Percentiles rank a stretch among this genome's conserved stretches.
phyloP scores from a whole-genome alignment of 305 asterid species.

The Solanum hybrid region DNA sequence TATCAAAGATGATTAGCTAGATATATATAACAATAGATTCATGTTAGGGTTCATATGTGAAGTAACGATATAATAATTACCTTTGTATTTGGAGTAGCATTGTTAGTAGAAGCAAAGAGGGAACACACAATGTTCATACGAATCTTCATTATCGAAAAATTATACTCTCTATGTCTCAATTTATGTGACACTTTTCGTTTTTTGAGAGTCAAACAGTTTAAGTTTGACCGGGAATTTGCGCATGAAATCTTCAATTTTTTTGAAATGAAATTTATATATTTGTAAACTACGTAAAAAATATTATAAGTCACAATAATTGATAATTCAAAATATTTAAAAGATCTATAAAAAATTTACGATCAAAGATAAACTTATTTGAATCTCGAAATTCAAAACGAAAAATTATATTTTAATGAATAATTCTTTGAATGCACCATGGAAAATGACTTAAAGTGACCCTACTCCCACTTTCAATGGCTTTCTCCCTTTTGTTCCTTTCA shows the following conservation, averaged over 20 bases:
- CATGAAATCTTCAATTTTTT: too few relatives aligned
- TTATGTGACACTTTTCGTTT: too few relatives aligned
- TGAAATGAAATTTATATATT: too few relatives aligned
- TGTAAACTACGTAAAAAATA: too few relatives aligned
- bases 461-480: constrained; percentile 12
- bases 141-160: background rate
- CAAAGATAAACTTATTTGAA: too few relatives aligned
- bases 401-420: background rate
- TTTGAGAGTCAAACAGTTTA: too few relatives aligned
- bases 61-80: background rate
- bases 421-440: background rate
- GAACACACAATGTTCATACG: background rate
- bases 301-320: too few relatives aligned
- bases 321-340: too few relatives aligned
- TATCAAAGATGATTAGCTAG: background rate
- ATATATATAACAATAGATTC: background rate
- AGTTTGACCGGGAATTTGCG: too few relatives aligned
- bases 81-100: background rate
- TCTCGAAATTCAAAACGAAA: background rate
- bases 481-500: constrained; percentile 13
- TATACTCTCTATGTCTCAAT: background rate
- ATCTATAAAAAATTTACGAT: too few relatives aligned
- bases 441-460: constrained; percentile 12
- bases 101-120: background rate
- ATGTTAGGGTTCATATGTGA: background rate